A percentile compares a stretch with the other conserved stretches of the same genome.
Evolutionary conservation across 495 filamentous ascomycete genomes (phyloP).

Genomic region (Cercophora newfieldiana): DNA sequence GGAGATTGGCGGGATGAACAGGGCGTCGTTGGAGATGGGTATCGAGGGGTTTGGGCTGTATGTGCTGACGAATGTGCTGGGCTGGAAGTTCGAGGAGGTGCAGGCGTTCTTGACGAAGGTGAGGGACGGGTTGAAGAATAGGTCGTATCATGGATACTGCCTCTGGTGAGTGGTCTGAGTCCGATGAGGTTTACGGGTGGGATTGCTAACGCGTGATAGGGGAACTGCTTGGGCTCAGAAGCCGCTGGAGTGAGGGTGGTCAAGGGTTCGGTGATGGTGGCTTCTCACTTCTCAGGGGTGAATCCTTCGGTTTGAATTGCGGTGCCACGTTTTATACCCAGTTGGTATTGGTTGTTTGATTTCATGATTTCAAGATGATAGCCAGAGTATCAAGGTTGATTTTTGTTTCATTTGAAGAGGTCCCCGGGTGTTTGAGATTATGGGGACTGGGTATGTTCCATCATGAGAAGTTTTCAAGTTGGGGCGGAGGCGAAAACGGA

Average conservation of each 20-base stretch:
- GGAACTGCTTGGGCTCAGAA: conserved; percentile 2
- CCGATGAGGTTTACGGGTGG: neutral
- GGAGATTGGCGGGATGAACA: conserved; percentile 35
- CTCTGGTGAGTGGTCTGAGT: conserved; percentile 35
- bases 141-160: conserved; percentile 44
- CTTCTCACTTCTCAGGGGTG: too few relatives aligned
- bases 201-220: neutral
- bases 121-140: conserved; percentile 39
- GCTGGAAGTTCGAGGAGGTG: conserved; percentile 47
- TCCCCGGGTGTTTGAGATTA: too few relatives aligned
- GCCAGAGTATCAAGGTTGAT: too few relatives aligned
- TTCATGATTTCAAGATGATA: too few relatives aligned
- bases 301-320: too few relatives aligned
- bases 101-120: conserved; percentile 42
- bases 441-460: too few relatives aligned
- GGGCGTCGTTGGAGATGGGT: conserved; percentile 40
- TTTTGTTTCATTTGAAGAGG: too few relatives aligned
- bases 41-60: conserved; percentile 48
- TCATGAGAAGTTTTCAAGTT: too few relatives aligned
- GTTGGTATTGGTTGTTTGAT: too few relatives aligned
- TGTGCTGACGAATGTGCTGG: conserved; percentile 44
- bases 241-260: neutral
- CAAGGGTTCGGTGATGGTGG: too few relatives aligned
- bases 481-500: too few relatives aligned
- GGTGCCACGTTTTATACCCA: too few relatives aligned